Base-by-base conservation (phyloP, 148 eudicot species). In the Amaranthus cruentus region DNA sequence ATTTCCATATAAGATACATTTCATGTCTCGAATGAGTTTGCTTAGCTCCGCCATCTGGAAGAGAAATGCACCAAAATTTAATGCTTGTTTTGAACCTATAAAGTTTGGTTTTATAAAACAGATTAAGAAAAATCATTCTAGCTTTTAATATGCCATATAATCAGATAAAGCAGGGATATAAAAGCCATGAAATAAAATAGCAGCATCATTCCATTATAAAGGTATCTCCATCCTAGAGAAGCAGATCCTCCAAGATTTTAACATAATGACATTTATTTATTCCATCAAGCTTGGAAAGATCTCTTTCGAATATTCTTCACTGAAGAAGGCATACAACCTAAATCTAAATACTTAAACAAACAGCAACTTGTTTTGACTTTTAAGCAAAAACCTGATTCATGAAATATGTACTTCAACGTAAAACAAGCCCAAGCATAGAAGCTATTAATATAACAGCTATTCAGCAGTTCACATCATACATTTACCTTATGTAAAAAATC, bases 1-100 rank as follows among this genome's bases (percentile, higher is more conserved):
- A 66, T 86, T 88, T 44, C 97, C 98, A 79, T 94, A 94, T 7
- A 94, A 89, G 73, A 91, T 79, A 55, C 80, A 82, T 80, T 94
- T 94, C 59, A 94, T 55, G 48, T 94, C 98, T 61, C 97, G 81
- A 47, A 91, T 84, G 64, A 73, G 83, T 72, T 87, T 93, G 73
- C 91, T 76, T 71, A 93, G 81, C 80, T 89, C 96, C 57, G 72
- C 65, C 90, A 93, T 87, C 98, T 93, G 76, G 6, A 69, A 10
- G 50, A 73, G 44, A 47, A 50, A 62, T 51, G 43, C 48, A 47
- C 7, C 47, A 5, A 18, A 12, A 69, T 5, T 66, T 2, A 66
- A 13, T 46, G 53, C n/a, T 42, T 38, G 46, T 42, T 7, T 43
- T 13, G 49, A n/a, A 49, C 43, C 7, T 55, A 52, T 2, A 8